Base-by-base conservation (phyloP, 192 early-diverging fungal species). In the Phlyctochytrium arcticum region DNA sequence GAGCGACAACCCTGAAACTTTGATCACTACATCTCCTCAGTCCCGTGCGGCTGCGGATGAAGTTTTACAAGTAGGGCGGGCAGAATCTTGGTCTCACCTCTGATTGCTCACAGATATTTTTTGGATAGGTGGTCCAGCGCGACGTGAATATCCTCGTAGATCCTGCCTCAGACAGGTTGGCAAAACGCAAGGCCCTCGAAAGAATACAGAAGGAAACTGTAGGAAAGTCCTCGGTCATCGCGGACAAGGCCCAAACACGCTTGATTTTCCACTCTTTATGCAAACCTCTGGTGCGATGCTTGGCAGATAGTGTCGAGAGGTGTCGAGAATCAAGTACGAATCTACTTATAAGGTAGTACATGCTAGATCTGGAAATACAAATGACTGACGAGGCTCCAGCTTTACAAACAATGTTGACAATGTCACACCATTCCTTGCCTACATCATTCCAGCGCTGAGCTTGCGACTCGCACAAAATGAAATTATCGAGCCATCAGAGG, bases 61-160 rank as follows among this genome's bases (percentile, higher is more conserved):
- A 23, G 50, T 53, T 24, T 12, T 53, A 21, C 50, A 53, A 24
- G 50, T 53, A 12, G 10, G 50, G 15, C 19, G 26, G 50, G 26
- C 12, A 3, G 2, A 27, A 0, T 53, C 50, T 3, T 12, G 15
- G n/a, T 21, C 26, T 1, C n/a, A 23, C 1, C 1, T 23, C 10
- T 21, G 26, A n/a, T 23, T 53, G n/a, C 30, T 9, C 35, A 57
- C n/a, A 17, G n/a, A 0, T 17, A 4, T 53, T 50, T 17, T 0
- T 23, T 19, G 3, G 8, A 0, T 58, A 74, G 72, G 36, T 55
- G 2, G 50, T 83, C 9, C 74, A 82, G 53, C 49, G 81, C 15
- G 77, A 80, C 34, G 33, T 80, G 19, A 84, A 84, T 51, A 72
- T 81, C 33, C 67, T 84, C n/a, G 12, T 36, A 17, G 82, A 84